phyloP scores from a whole-genome alignment of 2,329 filamentous ascomycete genomes.

The Colletotrichum cereale region DNA sequence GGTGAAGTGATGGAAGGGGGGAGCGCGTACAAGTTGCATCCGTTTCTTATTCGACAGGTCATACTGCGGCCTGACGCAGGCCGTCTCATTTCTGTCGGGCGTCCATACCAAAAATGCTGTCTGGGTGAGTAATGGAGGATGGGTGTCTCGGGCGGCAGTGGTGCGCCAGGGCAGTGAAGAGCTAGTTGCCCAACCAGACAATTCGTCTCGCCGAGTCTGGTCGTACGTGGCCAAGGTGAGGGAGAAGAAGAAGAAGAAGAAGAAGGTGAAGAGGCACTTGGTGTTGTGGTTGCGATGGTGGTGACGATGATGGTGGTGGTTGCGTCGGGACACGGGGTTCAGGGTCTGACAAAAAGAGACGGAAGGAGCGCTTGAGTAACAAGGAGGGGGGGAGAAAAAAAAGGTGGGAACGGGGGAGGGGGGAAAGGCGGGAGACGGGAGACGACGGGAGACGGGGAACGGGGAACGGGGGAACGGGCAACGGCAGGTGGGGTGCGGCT shows the following conservation, averaged over 20 bases:
- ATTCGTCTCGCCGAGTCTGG: conserved; percentile 17
- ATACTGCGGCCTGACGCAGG: neutral
- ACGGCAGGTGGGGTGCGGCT: conserved; percentile 8
- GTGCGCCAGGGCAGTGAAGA: neutral
- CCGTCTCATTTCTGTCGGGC: neutral
- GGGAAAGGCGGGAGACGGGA: neutral
- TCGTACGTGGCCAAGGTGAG: conserved; percentile 10
- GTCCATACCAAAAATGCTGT: neutral
- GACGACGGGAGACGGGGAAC: conserved; percentile 21
- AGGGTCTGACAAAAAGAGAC: conserved; percentile 1
- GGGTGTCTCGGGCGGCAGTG: neutral
- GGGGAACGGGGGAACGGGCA: conserved; percentile 23
- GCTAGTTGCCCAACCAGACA: conserved; percentile 23
- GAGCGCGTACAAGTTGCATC: neutral
- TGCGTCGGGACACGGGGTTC: neutral
- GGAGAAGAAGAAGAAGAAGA: too few species aligned
- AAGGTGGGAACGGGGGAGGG: neutral
- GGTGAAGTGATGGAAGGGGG: neutral
- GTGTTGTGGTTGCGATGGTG: neutral
- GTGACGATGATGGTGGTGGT: neutral
- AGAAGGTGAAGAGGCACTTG: too few species aligned
- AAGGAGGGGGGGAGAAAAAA: neutral
- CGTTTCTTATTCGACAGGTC: neutral
- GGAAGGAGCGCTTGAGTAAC: conserved; percentile 4
- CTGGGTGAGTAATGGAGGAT: neutral